Evolutionary conservation across 495 filamentous ascomycete species (phyloP).

Genomic region (Thermothielavioides terrestris): DNA sequence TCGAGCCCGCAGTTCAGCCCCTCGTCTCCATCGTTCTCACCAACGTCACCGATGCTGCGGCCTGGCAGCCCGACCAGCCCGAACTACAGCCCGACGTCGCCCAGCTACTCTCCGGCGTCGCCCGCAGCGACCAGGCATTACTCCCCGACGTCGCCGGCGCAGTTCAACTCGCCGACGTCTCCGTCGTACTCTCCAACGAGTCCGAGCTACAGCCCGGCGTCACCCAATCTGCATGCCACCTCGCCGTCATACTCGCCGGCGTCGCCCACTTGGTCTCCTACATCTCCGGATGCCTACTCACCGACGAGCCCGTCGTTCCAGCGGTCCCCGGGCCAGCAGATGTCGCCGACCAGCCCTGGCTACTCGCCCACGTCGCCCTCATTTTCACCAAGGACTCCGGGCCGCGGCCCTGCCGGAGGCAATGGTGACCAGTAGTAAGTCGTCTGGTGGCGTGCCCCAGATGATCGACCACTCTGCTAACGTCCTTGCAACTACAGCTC

Average conservation of each 20-base stretch:
- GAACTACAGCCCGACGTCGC: conserved; percentile 75
- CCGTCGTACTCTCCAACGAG: conserved; percentile 58
- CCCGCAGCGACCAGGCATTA: conserved; percentile 53
- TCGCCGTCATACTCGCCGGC: conserved; percentile 62
- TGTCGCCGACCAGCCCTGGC: conserved; percentile 46
- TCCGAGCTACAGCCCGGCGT: conserved; percentile 54
- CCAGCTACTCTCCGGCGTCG: conserved; percentile 69
- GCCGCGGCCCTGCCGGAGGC: conserved; percentile 23
- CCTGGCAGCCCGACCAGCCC: conserved; percentile 54
- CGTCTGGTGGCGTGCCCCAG: background rate
- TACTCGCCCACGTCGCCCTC: conserved; percentile 46
- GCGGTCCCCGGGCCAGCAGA: conserved; percentile 46
- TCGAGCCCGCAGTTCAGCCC: conserved; percentile 66
- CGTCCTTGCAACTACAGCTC: conserved; percentile 15
- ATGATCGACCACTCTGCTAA: conserved; percentile 6
- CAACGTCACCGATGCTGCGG: conserved; percentile 62
- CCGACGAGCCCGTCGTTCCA: conserved; percentile 66
- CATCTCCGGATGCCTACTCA: conserved; percentile 62
- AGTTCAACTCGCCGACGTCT: conserved; percentile 52
- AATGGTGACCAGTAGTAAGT: conserved; percentile 32
- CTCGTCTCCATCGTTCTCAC: conserved; percentile 74
- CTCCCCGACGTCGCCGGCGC: conserved; percentile 51
- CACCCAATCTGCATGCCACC: conserved; percentile 52
- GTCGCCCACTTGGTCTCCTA: conserved; percentile 61
- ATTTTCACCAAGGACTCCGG: conserved; percentile 38